Conservation (phyloP, 176 grass and related monocot genomes). For the Tuctoria greenei region DNA sequence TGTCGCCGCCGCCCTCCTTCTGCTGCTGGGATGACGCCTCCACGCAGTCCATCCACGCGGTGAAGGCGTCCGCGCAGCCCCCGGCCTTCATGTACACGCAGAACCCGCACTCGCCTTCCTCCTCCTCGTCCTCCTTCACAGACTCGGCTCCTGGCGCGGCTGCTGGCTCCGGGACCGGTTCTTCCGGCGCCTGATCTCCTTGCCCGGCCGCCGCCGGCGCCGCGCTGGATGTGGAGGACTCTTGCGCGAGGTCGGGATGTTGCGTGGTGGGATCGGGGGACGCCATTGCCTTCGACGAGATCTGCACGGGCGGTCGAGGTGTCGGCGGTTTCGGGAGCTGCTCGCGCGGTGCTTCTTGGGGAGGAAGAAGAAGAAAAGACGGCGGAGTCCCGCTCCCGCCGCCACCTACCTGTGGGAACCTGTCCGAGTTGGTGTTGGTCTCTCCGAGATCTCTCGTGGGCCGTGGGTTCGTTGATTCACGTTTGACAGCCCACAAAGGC, state of each 20-base stretch:
- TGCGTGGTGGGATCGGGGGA: not conserved
- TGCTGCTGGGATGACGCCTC: constrained; percentile 47
- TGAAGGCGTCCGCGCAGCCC: constrained; percentile 70
- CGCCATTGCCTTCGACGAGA: not conserved
- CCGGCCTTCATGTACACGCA: constrained; percentile 96
- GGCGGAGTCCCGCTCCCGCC: constrained; percentile 2
- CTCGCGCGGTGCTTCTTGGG: constrained; percentile 4
- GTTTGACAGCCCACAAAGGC: not conserved
- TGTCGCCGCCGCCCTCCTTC: constrained; percentile 56
- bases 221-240: not conserved
- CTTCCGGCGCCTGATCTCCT: constrained; percentile 18
- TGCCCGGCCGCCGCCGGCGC: not conserved
- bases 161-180: not conserved
- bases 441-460: not conserved
- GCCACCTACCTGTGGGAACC: no score
- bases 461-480: not conserved
- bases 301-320: not conserved
- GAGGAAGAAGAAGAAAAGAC: constrained; percentile 14
- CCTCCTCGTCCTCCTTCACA: constrained; percentile 31
- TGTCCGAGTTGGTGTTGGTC: not conserved
- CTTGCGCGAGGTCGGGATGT: not conserved
- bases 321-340: not conserved
- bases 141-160: not conserved
- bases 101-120: constrained; percentile 84
- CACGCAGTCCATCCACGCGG: constrained; percentile 80